Base-by-base conservation (phyloP, 108 stramenopile species). In the Pseudonitzschia multistriata region DNA sequence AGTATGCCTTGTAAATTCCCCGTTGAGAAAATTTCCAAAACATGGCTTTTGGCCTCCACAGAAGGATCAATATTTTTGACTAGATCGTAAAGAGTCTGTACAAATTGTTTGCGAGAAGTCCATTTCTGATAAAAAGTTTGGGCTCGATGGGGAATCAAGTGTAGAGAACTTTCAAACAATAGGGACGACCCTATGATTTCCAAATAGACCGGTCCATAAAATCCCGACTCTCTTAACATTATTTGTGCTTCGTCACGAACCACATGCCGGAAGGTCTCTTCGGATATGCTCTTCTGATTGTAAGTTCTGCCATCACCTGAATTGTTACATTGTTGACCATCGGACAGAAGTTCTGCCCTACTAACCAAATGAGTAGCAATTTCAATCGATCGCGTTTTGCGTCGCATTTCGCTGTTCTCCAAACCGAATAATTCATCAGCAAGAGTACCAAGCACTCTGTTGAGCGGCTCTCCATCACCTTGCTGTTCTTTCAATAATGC, bases 101-200 rank as follows among this genome's bases (percentile, higher is more conserved):
- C 54, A n/a, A 55, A 55, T 27, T 55, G 24, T 27, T 22, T 55
- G 3, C 54, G 27, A 8, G 29, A 30, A 55, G 27, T 3, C 54
- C 54, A 55, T 27, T 55, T 55, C n/a, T 25, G 54, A 55, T 25
- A 55, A 0, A 13, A 30, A 27, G 27, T 55, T 30, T 25, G 54
- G 27, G 29, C 54, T 27, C 54, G 10, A 28, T 3, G 24, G 27
- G 54, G 54, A 13, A 27, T 13, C 29, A 24, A 25, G 0, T 3
- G 4, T 30, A 25, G 27, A 0, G 54, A 55, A 30, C 7, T 24
- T 55, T 55, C 54, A 8, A 30, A 28, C 13, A 55, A 30, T 27
- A 55, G 0, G 29, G 54, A 55, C 22, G 54, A 55, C 27, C 54
- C 54, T 30, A 55, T 55, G 8, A 55, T 55, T 55, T 55, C 54